These are phyloP conservation scores for Pycnococcus provasolii DNA, from an alignment of 139 green algal genomes.

Conservation along the genomic window DNA sequence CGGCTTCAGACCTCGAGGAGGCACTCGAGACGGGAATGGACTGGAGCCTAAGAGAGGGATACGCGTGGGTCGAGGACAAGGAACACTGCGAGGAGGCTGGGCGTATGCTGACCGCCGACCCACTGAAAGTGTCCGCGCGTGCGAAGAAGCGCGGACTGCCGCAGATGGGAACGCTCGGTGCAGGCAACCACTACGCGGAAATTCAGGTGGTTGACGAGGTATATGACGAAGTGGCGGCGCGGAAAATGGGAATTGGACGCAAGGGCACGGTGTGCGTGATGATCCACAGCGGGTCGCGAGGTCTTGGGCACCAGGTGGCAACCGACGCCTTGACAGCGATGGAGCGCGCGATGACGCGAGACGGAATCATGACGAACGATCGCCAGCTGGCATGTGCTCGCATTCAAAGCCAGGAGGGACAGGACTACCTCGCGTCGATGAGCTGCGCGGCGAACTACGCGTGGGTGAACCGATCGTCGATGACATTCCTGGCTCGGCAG, in stretches of 20 bases:
- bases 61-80: slow-evolving; percentile 80
- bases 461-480: slow-evolving; percentile 75
- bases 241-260: slow-evolving; percentile 59
- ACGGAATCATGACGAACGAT: slow-evolving; percentile 67
- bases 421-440: slow-evolving; percentile 82
- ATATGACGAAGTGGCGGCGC: slow-evolving; percentile 57
- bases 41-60: slow-evolving; percentile 58
- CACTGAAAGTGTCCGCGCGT: slow-evolving; percentile 55
- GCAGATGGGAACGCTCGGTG: slow-evolving; percentile 82
- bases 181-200: slow-evolving; percentile 86
- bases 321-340: slow-evolving; percentile 74
- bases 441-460: slow-evolving; percentile 82
- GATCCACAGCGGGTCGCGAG: slow-evolving; percentile 72
- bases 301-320: slow-evolving; percentile 78
- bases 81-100: slow-evolving; percentile 86
- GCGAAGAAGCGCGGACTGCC: slow-evolving; percentile 82
- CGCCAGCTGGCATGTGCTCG: slow-evolving; percentile 73
- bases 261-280: slow-evolving; percentile 60
- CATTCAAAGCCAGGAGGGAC: slow-evolving; percentile 55
- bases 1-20: slow-evolving; percentile 55
- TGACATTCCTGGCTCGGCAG: slow-evolving; percentile 70
- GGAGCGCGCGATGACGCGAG: slow-evolving; percentile 67
- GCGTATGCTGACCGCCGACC: slow-evolving; percentile 70
- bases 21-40: slow-evolving; percentile 84
- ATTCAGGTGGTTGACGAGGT: slow-evolving; percentile 82